Percentiles rank a stretch among this genome's conserved stretches.
Evolutionary conservation across 2,329 filamentous ascomycete genomes (phyloP).

Genomic region (Colletotrichum orchidophilum): DNA sequence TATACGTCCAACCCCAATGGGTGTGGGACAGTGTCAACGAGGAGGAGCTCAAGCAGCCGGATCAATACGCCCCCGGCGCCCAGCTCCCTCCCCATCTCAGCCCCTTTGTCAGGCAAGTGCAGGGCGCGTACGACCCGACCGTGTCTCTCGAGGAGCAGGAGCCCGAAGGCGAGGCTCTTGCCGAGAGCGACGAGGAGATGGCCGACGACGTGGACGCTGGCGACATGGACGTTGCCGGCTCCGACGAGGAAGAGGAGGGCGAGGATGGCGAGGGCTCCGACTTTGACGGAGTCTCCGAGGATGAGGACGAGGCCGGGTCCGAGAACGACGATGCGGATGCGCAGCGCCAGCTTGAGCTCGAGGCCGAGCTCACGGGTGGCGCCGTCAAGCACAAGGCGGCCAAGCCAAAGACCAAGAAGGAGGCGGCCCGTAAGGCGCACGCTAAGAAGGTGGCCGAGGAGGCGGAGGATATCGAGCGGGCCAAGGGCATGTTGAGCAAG

Average conservation of each 20-base stretch:
- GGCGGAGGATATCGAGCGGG: conserved; percentile 87
- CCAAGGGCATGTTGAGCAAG: conserved; percentile 98
- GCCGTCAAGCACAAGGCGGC: conserved; percentile 60
- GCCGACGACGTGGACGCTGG: conserved; percentile 56
- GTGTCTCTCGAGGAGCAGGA: conserved; percentile 87
- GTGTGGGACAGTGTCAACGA: conserved; percentile 98
- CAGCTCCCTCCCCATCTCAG: conserved; percentile 93
- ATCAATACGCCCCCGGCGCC: conserved; percentile 89
- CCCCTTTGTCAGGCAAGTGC: conserved; percentile 89
- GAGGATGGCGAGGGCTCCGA: conserved; percentile 53
- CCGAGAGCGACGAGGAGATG: conserved; percentile 65
- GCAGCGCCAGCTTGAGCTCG: conserved; percentile 87
- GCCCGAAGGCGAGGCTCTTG: conserved; percentile 83
- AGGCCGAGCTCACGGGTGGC: conserved; percentile 86
- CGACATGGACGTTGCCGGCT: conserved; percentile 60
- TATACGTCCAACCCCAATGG: conserved; percentile 97
- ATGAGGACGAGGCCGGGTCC: conserved; percentile 49
- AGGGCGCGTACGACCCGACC: conserved; percentile 92
- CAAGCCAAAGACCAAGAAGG: conserved; percentile 70
- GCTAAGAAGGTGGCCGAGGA: conserved; percentile 78
- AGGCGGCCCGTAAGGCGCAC: conserved; percentile 75
- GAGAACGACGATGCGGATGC: conserved; percentile 68
- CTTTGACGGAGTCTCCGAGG: conserved; percentile 61
- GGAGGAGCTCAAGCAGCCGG: conserved; percentile 84
- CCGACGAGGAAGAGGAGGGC: conserved; percentile 59